Conservation (phyloP, 306 rosid genomes). For the Cyamopsis tetragonoloba region DNA sequence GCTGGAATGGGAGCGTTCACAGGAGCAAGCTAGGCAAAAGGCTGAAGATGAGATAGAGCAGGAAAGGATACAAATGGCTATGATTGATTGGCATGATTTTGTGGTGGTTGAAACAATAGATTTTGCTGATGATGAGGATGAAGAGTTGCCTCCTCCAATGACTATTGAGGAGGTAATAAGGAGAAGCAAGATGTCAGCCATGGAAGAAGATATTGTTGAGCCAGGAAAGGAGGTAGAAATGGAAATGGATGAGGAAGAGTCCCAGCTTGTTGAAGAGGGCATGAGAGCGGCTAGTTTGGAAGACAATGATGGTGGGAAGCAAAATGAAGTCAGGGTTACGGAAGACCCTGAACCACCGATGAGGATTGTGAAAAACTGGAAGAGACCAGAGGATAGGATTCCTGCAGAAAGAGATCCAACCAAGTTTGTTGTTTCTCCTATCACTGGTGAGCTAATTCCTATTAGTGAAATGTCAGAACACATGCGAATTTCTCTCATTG, state of each 20-base stretch:
- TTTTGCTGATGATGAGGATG: constrained; percentile 95
- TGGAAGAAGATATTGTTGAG: constrained; percentile 73
- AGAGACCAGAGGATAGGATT: constrained; percentile 90
- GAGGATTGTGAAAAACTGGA: constrained; percentile 98
- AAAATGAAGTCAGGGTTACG: constrained; percentile 48
- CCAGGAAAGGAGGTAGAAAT: constrained; percentile 89
- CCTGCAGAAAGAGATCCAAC: constrained; percentile 84
- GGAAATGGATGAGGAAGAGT: constrained; percentile 99
- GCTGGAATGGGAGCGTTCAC: constrained; percentile 92
- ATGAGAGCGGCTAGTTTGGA: constrained; percentile 70
- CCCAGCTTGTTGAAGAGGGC: constrained; percentile 94
- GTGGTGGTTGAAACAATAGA: constrained; percentile 92
- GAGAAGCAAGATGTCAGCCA: constrained; percentile 70
- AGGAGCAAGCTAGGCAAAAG: constrained; percentile 95
- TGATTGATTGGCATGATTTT: constrained; percentile 99
- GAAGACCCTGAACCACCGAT: constrained; percentile 85
- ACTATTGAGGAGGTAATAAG: constrained; percentile 91
- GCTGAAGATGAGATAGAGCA: constrained; percentile 94
- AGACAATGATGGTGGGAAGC: constrained; percentile 59
- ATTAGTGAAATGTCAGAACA: constrained; percentile 96
- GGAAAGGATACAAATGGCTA: constrained; percentile 89
- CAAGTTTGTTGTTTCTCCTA: constrained; percentile 80
- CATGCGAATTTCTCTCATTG: constrained; percentile 91
- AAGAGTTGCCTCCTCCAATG: constrained; percentile 91
- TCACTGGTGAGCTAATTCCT: constrained; percentile 85